Evolutionary conservation across 495 filamentous ascomycete species (phyloP).

Genomic region (Talaromyces ruber): DNA sequence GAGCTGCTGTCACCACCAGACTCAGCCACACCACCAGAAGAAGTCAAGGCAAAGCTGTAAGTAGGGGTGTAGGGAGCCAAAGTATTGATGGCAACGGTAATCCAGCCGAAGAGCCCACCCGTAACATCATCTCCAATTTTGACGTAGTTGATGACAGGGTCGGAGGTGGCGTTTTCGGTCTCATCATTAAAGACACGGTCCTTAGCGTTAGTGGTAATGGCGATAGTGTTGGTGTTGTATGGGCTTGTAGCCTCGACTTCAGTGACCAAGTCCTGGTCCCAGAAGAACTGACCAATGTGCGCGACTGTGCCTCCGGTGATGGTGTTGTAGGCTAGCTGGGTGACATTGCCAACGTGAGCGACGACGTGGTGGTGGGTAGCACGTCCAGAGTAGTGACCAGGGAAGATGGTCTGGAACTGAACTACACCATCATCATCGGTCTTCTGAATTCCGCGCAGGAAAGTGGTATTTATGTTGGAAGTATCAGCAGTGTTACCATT

Average conservation of each 20-base stretch:
- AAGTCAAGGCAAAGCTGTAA: background rate
- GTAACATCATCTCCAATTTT: constrained; percentile 42
- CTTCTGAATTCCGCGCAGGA: constrained; percentile 41
- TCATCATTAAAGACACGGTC: constrained; percentile 41
- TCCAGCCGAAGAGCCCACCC: constrained; percentile 49
- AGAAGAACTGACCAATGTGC: constrained; percentile 58
- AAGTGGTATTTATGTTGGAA: constrained; percentile 37
- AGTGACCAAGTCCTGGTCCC: constrained; percentile 37
- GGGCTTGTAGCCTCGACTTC: constrained; percentile 39
- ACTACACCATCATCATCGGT: constrained; percentile 40
- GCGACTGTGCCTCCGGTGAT: constrained; percentile 36
- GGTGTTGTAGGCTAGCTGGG: constrained; percentile 36
- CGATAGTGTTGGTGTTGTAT: constrained; percentile 44
- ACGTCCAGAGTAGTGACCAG: constrained; percentile 44
- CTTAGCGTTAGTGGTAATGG: constrained; percentile 35
- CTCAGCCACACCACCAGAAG: background rate
- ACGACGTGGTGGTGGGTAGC: constrained; percentile 40
- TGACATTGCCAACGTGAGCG: constrained; percentile 33
- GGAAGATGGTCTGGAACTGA: constrained; percentile 41
- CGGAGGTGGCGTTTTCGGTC: constrained; percentile 35
- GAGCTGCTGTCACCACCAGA: background rate
- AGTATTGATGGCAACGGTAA: constrained; percentile 43
- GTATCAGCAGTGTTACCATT: constrained; percentile 18
- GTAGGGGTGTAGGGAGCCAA: background rate
- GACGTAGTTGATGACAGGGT: constrained; percentile 50